phyloP scores from a whole-genome alignment of 169 alveolate genomes.

The Miamiensis avidus region DNA sequence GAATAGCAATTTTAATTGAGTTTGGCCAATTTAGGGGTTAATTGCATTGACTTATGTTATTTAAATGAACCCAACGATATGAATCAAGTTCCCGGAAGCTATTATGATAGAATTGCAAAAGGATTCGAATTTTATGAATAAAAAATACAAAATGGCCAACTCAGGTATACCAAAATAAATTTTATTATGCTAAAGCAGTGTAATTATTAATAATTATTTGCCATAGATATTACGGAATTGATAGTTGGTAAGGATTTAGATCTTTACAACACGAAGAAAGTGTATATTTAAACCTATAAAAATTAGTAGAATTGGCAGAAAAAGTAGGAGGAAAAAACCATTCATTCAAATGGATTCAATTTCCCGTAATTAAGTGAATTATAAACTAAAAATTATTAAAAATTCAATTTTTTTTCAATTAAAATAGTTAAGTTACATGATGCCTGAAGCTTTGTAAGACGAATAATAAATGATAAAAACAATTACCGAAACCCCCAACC shows the following conservation, averaged over 20 bases:
- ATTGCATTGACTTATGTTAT: not conserved
- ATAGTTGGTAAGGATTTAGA: constrained; percentile 69
- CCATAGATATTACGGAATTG: constrained; percentile 58
- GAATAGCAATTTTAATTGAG: not conserved
- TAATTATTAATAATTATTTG: too few relatives aligned
- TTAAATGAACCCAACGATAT: not conserved
- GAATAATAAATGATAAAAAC: not conserved
- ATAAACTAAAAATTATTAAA: too few relatives aligned
- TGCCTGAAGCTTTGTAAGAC: constrained; percentile 70
- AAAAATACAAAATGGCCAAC: not conserved
- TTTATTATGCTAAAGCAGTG: too few relatives aligned
- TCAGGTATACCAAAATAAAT: not conserved
- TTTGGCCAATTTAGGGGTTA: not conserved
- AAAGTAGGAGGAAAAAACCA: constrained; percentile 63
- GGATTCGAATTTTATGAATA: not conserved
- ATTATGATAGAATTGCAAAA: not conserved
- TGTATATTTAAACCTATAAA: constrained; percentile 47
- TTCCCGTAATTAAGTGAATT: constrained; percentile 40
- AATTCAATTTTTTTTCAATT: too few relatives aligned
- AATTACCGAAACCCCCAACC: not conserved
- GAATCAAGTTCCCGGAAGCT: not conserved
- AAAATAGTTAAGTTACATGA: constrained; percentile 6
- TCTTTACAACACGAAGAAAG: constrained; percentile 54
- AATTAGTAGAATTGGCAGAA: constrained; percentile 54
- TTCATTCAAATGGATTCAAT: constrained; percentile 51